Conservation (phyloP, 2,329 filamentous ascomycete species). For the Ophiostoma tasmaniense region DNA sequence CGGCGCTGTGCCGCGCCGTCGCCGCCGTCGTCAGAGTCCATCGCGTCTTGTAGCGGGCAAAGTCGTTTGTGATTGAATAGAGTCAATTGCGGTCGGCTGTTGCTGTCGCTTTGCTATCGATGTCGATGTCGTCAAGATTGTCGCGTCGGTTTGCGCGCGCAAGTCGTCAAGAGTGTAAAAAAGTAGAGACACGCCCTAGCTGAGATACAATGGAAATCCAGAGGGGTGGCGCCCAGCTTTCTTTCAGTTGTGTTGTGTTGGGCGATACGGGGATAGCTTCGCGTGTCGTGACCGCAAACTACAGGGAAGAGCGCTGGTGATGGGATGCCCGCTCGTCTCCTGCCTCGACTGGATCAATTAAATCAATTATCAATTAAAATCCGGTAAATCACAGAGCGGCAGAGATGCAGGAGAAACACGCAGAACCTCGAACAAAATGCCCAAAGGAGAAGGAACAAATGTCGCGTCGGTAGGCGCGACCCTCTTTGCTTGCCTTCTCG, state of each 20-base stretch:
- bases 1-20: slow-evolving; percentile 43
- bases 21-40: slow-evolving; percentile 14
- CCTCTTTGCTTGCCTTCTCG: not conserved
- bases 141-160: slow-evolving; percentile 3
- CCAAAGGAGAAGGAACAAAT: slow-evolving; percentile 14
- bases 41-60: not conserved
- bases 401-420: not conserved
- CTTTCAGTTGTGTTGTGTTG: not conserved
- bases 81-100: not conserved
- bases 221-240: not conserved
- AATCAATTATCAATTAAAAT: slow-evolving; percentile 11
- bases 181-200: not conserved
- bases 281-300: not conserved
- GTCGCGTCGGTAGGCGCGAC: slow-evolving; percentile 23
- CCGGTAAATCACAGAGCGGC: not conserved
- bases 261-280: not conserved
- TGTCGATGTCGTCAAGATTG: not conserved
- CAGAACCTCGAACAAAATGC: not conserved
- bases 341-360: slow-evolving; percentile 3
- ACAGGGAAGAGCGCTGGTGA: slow-evolving; percentile 6
- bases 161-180: slow-evolving; percentile 1
- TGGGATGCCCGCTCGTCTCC: slow-evolving; percentile 11
- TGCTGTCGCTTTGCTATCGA: not conserved
- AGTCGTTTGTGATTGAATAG: no score
- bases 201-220: not conserved